Percentiles rank a stretch among this genome's conserved stretches.
phyloP scores from a whole-genome alignment of 768 basidiomycete species.

The Russula vinacea region DNA sequence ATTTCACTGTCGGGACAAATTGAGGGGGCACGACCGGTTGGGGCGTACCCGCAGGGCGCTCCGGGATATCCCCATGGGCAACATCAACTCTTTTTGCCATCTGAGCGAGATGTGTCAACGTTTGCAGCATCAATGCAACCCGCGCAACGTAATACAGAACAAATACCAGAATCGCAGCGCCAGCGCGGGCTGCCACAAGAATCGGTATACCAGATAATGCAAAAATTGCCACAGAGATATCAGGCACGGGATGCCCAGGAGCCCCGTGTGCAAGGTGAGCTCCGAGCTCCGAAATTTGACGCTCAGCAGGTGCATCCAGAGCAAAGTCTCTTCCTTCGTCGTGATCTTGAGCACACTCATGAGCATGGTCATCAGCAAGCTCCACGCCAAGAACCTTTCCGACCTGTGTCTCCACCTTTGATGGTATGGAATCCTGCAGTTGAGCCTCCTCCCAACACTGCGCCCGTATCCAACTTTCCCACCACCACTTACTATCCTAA shows the following conservation, averaged over 20 bases:
- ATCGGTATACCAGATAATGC: constrained; percentile 6
- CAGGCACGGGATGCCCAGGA: constrained; percentile 16
- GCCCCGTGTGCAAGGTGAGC: constrained; percentile 24
- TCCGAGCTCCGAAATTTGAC: constrained; percentile 30
- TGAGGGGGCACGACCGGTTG: background rate
- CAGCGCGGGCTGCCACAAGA: background rate
- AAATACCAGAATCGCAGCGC: background rate
- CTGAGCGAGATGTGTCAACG: background rate
- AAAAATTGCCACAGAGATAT: constrained; percentile 3
- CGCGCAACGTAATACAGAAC: background rate
- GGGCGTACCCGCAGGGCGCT: constrained; percentile 9
- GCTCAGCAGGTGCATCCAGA: constrained; percentile 33
- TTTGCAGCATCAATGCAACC: background rate
- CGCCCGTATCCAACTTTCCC: constrained; percentile 61
- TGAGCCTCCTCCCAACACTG: constrained; percentile 70
- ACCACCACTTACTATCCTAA: constrained; percentile 77
- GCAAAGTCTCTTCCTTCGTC: constrained; percentile 24
- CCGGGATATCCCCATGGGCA: background rate
- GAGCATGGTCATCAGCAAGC: constrained; percentile 31
- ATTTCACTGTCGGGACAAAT: background rate
- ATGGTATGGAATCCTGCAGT: constrained; percentile 77
- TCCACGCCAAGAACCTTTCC: constrained; percentile 37
- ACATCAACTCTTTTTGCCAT: background rate
- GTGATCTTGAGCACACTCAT: constrained; percentile 32
- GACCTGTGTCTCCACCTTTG: constrained; percentile 59